Percentiles rank a stretch among this genome's conserved stretches.
These are phyloP conservation scores for Corrigiola litoralis DNA, from an alignment of 179 eudicot species.

Conservation along the genomic window DNA sequence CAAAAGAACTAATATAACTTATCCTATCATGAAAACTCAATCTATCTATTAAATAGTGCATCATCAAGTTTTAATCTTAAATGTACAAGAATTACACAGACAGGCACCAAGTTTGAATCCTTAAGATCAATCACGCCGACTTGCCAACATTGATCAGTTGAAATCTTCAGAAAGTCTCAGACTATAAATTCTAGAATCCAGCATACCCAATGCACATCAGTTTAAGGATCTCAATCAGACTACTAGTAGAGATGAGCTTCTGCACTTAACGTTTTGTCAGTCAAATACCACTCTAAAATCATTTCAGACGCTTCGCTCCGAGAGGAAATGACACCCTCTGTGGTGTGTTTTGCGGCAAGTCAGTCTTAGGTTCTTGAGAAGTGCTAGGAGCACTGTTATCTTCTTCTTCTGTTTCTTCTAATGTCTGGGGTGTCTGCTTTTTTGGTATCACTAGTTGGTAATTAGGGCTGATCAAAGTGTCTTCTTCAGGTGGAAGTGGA, in stretches of 20 bases:
- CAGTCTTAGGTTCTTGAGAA: constrained; percentile 55
- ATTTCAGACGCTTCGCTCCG: constrained; percentile 57
- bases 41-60: too few species aligned
- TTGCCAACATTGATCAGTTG: too few species aligned
- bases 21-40: too few species aligned
- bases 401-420: constrained; percentile 36
- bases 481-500: constrained; percentile 87
- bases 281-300: constrained; percentile 1
- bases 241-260: not conserved
- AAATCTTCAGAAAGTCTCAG: not conserved
- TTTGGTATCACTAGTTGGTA: constrained; percentile 71
- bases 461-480: constrained; percentile 81
- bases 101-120: too few species aligned
- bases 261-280: not conserved
- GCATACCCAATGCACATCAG: not conserved
- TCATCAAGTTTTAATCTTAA: too few species aligned
- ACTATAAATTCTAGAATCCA: not conserved
- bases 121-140: too few species aligned
- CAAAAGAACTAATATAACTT: too few species aligned
- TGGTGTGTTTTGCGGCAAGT: constrained; percentile 47
- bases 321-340: constrained; percentile 76
- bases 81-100: too few species aligned
- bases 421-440: constrained; percentile 35
- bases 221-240: not conserved
- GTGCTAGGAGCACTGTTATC: constrained; percentile 44